These are phyloP conservation scores for Neurospora sp. DNA, from an alignment of 495 filamentous ascomycete genomes.

Conservation along the genomic window DNA sequence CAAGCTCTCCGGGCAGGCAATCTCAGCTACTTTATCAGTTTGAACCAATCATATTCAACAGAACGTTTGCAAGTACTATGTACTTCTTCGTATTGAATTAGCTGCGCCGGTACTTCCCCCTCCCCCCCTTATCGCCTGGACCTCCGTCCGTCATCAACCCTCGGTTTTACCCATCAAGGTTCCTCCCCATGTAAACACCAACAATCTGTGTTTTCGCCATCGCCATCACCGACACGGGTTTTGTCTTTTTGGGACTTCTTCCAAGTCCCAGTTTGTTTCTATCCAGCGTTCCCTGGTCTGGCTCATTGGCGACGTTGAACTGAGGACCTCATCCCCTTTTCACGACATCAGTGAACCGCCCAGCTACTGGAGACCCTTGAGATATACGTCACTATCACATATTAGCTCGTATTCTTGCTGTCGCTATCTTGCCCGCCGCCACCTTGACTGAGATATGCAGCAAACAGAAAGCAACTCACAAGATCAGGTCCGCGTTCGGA, in stretches of 20 bases:
- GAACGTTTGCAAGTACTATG: not conserved
- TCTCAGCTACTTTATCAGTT: not conserved
- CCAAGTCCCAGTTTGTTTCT: not conserved
- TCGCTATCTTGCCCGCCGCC: slow-evolving; percentile 1
- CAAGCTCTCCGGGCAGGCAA: not conserved
- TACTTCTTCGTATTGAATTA: not conserved
- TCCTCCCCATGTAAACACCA: not conserved
- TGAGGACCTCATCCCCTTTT: not conserved
- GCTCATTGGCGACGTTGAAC: not conserved
- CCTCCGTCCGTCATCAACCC: not conserved
- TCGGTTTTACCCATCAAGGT: not conserved
- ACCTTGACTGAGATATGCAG: slow-evolving; percentile 1
- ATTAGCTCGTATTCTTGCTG: not conserved
- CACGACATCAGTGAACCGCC: not conserved
- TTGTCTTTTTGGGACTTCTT: not conserved
- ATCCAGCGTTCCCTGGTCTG: not conserved
- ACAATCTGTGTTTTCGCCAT: not conserved
- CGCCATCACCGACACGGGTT: not conserved
- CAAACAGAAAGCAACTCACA: slow-evolving; percentile 30
- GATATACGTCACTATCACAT: slow-evolving; percentile 38
- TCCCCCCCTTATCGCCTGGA: not conserved
- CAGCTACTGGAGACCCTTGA: slow-evolving; percentile 28
- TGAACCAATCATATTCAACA: not conserved
- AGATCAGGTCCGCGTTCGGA: slow-evolving; percentile 42
- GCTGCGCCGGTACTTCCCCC: not conserved